Evolutionary conservation across 2,329 filamentous ascomycete species (phyloP), one percentile per base, ranked within the genome.

Genomic region (Colletotrichum neosansevieriae): DNA sequence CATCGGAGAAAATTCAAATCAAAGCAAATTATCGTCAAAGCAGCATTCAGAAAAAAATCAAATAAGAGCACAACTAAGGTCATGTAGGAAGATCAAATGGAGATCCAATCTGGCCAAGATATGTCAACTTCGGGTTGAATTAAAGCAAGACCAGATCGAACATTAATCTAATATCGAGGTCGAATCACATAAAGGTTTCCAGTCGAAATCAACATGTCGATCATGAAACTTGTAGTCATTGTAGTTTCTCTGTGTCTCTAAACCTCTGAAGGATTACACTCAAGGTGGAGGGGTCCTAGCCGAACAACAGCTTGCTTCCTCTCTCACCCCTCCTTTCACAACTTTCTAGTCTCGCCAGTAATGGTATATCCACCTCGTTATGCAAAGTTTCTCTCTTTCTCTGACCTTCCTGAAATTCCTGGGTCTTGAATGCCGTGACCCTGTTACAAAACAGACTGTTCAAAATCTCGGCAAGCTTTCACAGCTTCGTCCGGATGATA

Each of bases 351-450:
- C 56, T 63, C 50, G n/a, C 64, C 7, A 36, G 19, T 63, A 7
- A 63, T 57, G 64, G 64, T 67, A 67, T 67, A 67, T 67, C 58
- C 64, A 45, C 59, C 64, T 50, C 64, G 34, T 36, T 44, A 63
- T 67, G 64, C 44, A 50, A 51, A 24, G 34, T 24, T 58, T 38
- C 49, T 19, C 34, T 44, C 36, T 54, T n/a, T 13, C 11, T 32
- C 47, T 32, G 15, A 12, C 38, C n/a, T 15, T n/a, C 38, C 38
- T 5, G 13, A 36, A 40, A 38, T 15, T 17, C 42, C 11, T 19
- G 19, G 21, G 47, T 32, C 36, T 7, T 1, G 19, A 4, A 44
- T 36, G 19, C 36, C 57, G 38, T 34, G 45, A 47, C 56, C 56
- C 29, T 12, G 42, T 34, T 34, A 36, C 6, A 58, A 29, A 29